Base-by-base conservation (phyloP, 139 green algal species). In the Tetradesmus obliquus region DNA sequence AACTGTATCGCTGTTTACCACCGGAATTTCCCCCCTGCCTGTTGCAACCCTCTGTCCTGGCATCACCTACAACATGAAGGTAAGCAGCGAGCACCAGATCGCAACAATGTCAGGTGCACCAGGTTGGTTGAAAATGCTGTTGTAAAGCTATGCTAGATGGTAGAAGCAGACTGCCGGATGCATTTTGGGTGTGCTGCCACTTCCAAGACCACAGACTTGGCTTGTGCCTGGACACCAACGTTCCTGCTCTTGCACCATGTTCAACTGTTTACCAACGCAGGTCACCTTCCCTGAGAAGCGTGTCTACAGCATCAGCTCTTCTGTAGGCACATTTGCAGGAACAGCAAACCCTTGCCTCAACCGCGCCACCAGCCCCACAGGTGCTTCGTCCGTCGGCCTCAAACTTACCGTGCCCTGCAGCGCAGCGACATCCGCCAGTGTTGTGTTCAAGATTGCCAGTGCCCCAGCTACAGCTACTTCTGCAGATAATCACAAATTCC, bases 1-100 rank as follows among this genome's bases (percentile, higher is more conserved):
- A 10, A 87, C 55, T 32, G 45, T 24, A 45, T 74, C 82, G 2
- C 12, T 60, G 20, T 20, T 87, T 4, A 74, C 19, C 82, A 58
- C 54, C 7, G 55, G n/a, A 24, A 19, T 55, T 3, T 19, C 12
- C n/a, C 55, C 55, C 82, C 20, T 74, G 7, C 55, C 82, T 45
- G 82, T 60, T 8, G 54, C 24, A 32, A 60, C 62, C 55, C 54
- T 87, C 54, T 87, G 82, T 55, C 82, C 82, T 55, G 82, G 82
- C 60, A 32, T 74, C 54, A 72, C 17, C 54, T 87, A 87, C 82
- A 87, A 87, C 55, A 58, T 87, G n/a, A 72, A 45, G 9, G 82
- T 74, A 55, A 74, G 81, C 53, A 13, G 45, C 13, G 5, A 20
- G 12, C 79, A 62, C 66, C 66, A 24, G 17, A 76, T 1, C 66